A percentile compares a stretch with the other conserved stretches of the same genome.
Conservation (phyloP, 345 rosid genomes). For the Carallia brachiata region DNA sequence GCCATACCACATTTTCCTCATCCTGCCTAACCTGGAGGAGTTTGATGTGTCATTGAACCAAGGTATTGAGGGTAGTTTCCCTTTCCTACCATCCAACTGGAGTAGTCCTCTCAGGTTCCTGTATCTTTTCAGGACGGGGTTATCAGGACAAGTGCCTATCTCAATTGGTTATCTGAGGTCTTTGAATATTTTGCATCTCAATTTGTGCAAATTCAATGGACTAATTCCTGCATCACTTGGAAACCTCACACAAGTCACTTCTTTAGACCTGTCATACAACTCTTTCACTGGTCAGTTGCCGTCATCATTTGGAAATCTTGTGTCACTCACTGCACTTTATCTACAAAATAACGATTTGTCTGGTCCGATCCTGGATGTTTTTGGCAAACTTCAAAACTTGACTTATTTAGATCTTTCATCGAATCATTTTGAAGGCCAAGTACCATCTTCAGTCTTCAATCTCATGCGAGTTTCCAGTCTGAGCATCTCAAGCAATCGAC, state of each 20-base stretch:
- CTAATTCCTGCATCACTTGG: background rate
- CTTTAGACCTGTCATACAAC: background rate
- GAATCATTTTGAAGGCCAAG: conserved; percentile 5
- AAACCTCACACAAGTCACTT: background rate
- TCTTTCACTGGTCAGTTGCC: background rate
- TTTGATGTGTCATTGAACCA: conserved; percentile 22
- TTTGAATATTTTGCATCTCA: background rate
- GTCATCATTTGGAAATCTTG: too few relatives aligned
- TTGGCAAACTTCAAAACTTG: conserved; percentile 7
- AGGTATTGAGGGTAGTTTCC: background rate
- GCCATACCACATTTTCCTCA: conserved; percentile 10
- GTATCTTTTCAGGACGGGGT: too few relatives aligned
- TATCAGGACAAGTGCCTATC: too few relatives aligned
- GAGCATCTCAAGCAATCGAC: background rate
- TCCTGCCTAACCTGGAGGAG: conserved; percentile 13
- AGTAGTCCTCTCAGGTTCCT: background rate
- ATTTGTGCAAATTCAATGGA: background rate
- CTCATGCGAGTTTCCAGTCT: background rate
- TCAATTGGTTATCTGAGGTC: background rate
- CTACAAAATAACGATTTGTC: too few relatives aligned
- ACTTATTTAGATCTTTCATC: conserved; percentile 7
- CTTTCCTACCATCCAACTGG: background rate
- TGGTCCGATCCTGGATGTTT: too few relatives aligned
- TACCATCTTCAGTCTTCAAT: conserved; percentile 1
- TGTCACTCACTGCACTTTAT: too few relatives aligned